phyloP scores from a whole-genome alignment of 495 filamentous ascomycete genomes.

The Trichoderma parareesei region DNA sequence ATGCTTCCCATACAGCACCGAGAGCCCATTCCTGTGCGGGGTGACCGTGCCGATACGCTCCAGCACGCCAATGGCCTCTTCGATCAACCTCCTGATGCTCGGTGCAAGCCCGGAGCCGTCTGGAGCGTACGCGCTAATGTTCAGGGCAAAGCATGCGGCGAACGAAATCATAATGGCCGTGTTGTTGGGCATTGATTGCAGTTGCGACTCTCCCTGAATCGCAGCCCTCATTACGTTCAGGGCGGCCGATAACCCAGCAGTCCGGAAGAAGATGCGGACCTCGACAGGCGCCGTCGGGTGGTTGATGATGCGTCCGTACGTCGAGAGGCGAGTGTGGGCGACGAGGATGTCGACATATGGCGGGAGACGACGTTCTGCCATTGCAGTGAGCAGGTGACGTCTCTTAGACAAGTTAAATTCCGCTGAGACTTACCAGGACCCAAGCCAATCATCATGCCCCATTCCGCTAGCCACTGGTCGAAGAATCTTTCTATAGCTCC shows the following conservation, averaged over 20 bases:
- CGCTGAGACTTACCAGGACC: constrained; percentile 36
- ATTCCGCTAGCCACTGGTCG: constrained; percentile 52
- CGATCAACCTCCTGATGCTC: constrained; percentile 58
- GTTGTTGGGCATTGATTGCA: constrained; percentile 71
- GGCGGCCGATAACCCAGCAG: constrained; percentile 58
- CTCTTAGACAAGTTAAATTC: background rate
- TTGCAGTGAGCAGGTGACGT: background rate
- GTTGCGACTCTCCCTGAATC: constrained; percentile 59
- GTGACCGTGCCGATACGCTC: constrained; percentile 59
- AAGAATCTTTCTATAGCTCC: constrained; percentile 55
- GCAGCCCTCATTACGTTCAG: constrained; percentile 66
- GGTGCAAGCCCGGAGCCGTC: constrained; percentile 54
- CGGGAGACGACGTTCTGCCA: constrained; percentile 49
- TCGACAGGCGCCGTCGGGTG: constrained; percentile 61
- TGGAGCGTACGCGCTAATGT: constrained; percentile 50
- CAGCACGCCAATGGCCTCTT: constrained; percentile 59
- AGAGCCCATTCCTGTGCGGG: constrained; percentile 54
- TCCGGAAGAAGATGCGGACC: constrained; percentile 63
- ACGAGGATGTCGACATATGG: constrained; percentile 69
- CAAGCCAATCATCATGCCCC: constrained; percentile 51
- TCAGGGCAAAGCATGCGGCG: constrained; percentile 61
- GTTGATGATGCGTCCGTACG: constrained; percentile 68
- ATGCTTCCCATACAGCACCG: constrained; percentile 54
- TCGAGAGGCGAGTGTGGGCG: constrained; percentile 62
- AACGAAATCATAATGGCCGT: constrained; percentile 73